These are phyloP conservation scores for Aspergillus aculeatinus DNA, from an alignment of 2,329 filamentous ascomycete genomes.

Conservation along the genomic window DNA sequence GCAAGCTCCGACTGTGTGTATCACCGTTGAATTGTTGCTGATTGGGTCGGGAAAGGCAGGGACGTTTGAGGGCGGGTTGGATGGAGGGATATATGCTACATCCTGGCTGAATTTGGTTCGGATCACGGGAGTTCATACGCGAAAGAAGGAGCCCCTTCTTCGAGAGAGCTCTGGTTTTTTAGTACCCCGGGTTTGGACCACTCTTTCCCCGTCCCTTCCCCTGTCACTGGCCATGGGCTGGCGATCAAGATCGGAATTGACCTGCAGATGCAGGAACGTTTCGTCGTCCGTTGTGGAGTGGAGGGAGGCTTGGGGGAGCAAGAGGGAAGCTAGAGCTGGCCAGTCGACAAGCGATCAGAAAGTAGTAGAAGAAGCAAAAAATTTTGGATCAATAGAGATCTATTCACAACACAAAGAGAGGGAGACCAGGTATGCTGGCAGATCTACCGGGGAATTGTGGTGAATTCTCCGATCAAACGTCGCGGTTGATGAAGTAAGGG, in stretches of 20 bases:
- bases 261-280: constrained; percentile 1
- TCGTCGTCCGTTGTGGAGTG: neutral
- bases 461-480: constrained; percentile 15
- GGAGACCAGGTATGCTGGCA: neutral
- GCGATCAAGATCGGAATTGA: neutral
- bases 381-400: neutral
- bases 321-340: neutral
- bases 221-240: neutral
- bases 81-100: neutral
- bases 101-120: neutral
- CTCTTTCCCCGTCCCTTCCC: neutral
- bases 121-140: neutral
- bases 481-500: constrained; percentile 4
- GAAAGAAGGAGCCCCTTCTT: neutral
- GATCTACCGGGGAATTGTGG: constrained; percentile 1
- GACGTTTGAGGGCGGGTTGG: neutral
- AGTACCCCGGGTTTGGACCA: neutral
- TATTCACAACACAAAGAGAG: too few relatives aligned
- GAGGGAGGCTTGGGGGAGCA: neutral
- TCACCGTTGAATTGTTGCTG: neutral
- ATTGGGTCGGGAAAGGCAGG: neutral
- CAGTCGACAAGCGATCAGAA: neutral
- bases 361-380: neutral
- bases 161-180: neutral
- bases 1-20: neutral